Evolutionary conservation across 2,329 filamentous ascomycete genomes (phyloP), one percentile per base, ranked within the genome.

Genomic region (Penicillium sp.): DNA sequence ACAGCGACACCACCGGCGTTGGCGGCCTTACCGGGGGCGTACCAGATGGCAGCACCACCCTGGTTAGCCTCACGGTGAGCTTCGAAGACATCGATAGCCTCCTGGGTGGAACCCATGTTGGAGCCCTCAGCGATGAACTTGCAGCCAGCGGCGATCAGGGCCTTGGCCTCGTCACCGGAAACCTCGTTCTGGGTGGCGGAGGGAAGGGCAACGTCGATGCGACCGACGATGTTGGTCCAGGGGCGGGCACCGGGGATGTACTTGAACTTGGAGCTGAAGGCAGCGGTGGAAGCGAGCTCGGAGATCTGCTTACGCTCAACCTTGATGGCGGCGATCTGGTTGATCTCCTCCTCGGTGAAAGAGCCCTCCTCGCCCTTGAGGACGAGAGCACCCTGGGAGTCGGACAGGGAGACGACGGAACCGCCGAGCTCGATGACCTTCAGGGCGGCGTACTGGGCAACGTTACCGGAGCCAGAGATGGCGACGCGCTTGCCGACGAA

Each of bases 21-120:
- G 81, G 93, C 91, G 31, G 95, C 95, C 86, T 98, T 98, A 68
- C 91, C 93, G 50, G 93, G 93, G 19, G 90, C 95, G 78, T 98
- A 98, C 95, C 95, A 99, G 77, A 96, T 87, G 59, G 90, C 86
- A 7, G 79, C 74, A 52, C 78, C 78, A 64, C 85, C 86, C 81
- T 91, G 87, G 74, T 85, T 85, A 52, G 68, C 65, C 74, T 82
- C 76, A 69, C 82, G 86, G 67, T 93, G 85, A 70, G 87, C 82
- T 85, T 98, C 93, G 76, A 98, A 98, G 65, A 91, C 82, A 71
- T 96, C 90, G 71, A 99, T 97, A 66, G 93, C 93, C 65, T 90
- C 92, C 79, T 95, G 91, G 33, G 93, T 97, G 84, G 92, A 97
- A 64, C 95, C 95, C 95, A 99, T 98, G 87, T 98, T 98, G 79